Evolutionary conservation across 2,329 filamentous ascomycete genomes (phyloP), one percentile per base, ranked within the genome.

Genomic region (Fusarium sp.): DNA sequence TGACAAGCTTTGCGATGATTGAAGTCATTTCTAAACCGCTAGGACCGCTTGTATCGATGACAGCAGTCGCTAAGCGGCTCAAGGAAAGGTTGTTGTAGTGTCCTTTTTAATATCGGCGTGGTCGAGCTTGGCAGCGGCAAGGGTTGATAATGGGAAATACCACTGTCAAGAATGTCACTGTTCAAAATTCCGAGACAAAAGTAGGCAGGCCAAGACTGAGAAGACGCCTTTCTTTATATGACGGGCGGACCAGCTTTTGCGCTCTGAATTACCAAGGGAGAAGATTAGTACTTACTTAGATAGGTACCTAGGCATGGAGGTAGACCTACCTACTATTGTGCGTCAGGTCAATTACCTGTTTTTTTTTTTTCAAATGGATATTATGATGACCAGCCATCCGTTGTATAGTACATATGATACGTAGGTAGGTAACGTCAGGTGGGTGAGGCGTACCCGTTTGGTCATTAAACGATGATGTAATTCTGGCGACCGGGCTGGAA

Each of bases 1-100:
- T 83, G 45, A 89, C 81, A 61, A 85, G 80, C 76, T 89, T 90
- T 63, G 85, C 82, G 29, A 88, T 75, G 32, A 85, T 74, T 32
- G 81, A 81, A 40, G 87, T 80, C 88, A 90, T 90, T 53, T 42
- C 34, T 67, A 70, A 65, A 57, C 29, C 18, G 25, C 9, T 18
- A 11, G 34, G 25, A 25, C 14, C n/a, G 22, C 27, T 59, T 59
- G 16, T 22, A 24, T 57, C 46, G 18, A 41, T 40, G 30, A 32
- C 32, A 18, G 37, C 32, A 24, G 41, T 44, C 30, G 34, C 29
- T 30, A 42, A n/a, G 30, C 9, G 24, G 24, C 37, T 24, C 12
- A 37, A 41, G 45, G 40, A 6, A 40, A 54, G 45, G 41, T 34
- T 42, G 20, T 37, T 11, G 25, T 18, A 20, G n/a, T n/a, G 42